A percentile compares a stretch with the other conserved stretches of the same genome.
phyloP scores from a whole-genome alignment of 2,329 filamentous ascomycete genomes.

The Trichoderma sp. region DNA sequence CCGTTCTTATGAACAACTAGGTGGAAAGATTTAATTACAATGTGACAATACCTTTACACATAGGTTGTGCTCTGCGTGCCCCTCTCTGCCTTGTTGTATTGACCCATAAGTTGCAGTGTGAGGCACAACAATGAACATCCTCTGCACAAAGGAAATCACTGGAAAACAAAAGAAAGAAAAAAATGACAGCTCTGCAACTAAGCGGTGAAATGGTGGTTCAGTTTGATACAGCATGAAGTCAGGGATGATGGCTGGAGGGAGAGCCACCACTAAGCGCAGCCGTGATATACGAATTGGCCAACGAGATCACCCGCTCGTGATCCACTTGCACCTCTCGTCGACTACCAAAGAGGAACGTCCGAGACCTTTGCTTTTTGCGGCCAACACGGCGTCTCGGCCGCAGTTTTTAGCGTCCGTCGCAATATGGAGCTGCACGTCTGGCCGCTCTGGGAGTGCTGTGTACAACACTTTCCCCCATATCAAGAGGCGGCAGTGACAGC shows the following conservation, averaged over 20 bases:
- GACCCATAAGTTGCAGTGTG: background rate
- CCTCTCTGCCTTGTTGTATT: background rate
- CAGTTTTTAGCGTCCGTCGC: background rate
- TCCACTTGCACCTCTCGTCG: background rate
- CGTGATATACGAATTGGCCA: conserved; percentile 13
- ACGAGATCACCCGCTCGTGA: background rate
- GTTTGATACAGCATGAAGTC: background rate
- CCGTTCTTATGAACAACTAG: background rate
- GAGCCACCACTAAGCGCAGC: background rate
- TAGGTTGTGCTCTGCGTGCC: background rate
- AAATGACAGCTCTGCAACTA: background rate
- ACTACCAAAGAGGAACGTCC: background rate
- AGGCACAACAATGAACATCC: background rate
- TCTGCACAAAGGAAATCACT: background rate
- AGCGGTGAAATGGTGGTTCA: background rate
- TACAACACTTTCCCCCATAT: background rate
- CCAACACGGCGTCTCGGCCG: conserved; percentile 1
- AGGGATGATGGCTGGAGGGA: background rate
- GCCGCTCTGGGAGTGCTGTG: background rate
- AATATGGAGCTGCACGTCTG: background rate
- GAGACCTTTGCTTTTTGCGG: background rate
- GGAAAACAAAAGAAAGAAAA: background rate
- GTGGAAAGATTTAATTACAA: background rate
- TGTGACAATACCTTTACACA: background rate
- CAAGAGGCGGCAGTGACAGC: background rate